A percentile compares a stretch with the other conserved stretches of the same genome.
phyloP scores from a whole-genome alignment of 2,329 filamentous ascomycete species.

The Davidsoniella australis region DNA sequence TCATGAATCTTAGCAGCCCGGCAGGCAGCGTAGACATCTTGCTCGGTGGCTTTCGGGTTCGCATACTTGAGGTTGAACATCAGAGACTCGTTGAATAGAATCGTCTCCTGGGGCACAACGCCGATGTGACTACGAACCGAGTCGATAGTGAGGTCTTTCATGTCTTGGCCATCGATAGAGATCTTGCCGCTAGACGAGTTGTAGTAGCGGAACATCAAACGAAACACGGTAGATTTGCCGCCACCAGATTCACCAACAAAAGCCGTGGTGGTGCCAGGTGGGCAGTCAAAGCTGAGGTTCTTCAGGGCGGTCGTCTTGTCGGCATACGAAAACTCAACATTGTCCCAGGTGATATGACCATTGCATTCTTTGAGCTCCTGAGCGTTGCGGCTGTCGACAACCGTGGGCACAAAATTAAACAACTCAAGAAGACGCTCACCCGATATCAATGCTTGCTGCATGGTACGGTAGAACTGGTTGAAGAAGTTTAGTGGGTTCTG shows the following conservation, averaged over 20 bases:
- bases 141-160: constrained; percentile 78
- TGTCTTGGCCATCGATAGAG: constrained; percentile 66
- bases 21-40: constrained; percentile 69
- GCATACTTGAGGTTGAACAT: constrained; percentile 94
- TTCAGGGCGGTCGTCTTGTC: constrained; percentile 68
- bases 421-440: constrained; percentile 87
- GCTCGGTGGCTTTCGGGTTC: constrained; percentile 61
- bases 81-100: constrained; percentile 82
- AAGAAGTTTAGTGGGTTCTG: constrained; percentile 75
- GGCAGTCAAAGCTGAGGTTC: constrained; percentile 69
- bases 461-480: constrained; percentile 87
- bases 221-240: constrained; percentile 92
- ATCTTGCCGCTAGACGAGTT: constrained; percentile 68
- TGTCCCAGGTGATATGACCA: constrained; percentile 72
- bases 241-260: constrained; percentile 94
- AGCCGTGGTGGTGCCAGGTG: constrained; percentile 82
- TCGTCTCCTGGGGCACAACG: constrained; percentile 91
- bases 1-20: constrained; percentile 82
- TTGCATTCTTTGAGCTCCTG: constrained; percentile 47
- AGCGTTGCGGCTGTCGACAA: constrained; percentile 58
- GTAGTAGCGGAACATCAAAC: constrained; percentile 92
- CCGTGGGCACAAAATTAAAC: constrained; percentile 89
- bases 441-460: constrained; percentile 94
- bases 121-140: constrained; percentile 84
- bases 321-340: constrained; percentile 86